phyloP scores from a whole-genome alignment of 1,284 basidiomycete genomes.

The Vanrija sp. region DNA sequence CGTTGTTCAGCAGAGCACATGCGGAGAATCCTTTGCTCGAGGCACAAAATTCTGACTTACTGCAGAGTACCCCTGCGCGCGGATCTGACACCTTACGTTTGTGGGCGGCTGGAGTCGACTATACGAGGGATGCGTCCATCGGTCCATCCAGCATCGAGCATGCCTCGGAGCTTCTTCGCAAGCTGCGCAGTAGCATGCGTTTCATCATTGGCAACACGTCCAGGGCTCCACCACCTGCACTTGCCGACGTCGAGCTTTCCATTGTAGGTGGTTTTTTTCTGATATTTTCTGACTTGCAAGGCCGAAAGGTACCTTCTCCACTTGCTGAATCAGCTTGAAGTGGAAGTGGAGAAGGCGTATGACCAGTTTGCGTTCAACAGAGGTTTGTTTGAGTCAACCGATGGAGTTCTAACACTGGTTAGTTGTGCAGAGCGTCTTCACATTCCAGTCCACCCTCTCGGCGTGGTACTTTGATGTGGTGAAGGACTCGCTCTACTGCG shows the following conservation, averaged over 20 bases:
- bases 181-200: slow-evolving; percentile 82
- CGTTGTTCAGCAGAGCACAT: too few relatives aligned
- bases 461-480: slow-evolving; percentile 79
- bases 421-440: slow-evolving; percentile 50
- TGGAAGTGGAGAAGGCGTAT: slow-evolving; percentile 65
- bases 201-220: slow-evolving; percentile 82
- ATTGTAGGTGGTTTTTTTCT: slow-evolving; percentile 26
- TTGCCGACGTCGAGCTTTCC: slow-evolving; percentile 27
- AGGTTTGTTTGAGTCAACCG: slow-evolving; percentile 54
- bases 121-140: slow-evolving; percentile 81
- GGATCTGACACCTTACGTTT: slow-evolving; percentile 84
- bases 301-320: slow-evolving; percentile 81
- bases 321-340: slow-evolving; percentile 71
- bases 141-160: slow-evolving; percentile 74
- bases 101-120: slow-evolving; percentile 91
- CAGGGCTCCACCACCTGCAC: slow-evolving; percentile 18
- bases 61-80: slow-evolving; percentile 69
- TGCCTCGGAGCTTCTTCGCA: slow-evolving; percentile 72
- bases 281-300: slow-evolving; percentile 65
- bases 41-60: not conserved
- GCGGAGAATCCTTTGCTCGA: too few relatives aligned
- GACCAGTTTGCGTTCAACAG: slow-evolving; percentile 73
- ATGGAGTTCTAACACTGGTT: not conserved
- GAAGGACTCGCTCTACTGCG: slow-evolving; percentile 87
- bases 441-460: slow-evolving; percentile 56